A percentile compares a stretch with the other conserved stretches of the same genome.
Evolutionary conservation across 495 filamentous ascomycete genomes (phyloP).

Genomic region (Daldinia bambusicola): DNA sequence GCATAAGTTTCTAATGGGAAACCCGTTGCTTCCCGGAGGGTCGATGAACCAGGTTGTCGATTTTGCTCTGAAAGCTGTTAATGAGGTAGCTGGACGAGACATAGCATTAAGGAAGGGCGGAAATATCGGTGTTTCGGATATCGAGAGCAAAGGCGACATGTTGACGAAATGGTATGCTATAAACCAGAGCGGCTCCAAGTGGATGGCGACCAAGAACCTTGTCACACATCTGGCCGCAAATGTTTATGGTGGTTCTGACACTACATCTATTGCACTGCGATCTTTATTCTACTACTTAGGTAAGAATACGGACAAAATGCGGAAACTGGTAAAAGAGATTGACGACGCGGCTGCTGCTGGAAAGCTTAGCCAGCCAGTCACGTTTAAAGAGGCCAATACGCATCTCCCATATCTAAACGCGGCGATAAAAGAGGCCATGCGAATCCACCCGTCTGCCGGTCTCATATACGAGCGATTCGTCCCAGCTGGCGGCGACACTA

Average conservation of each 20-base stretch:
- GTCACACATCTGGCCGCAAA: background rate
- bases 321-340: constrained; percentile 59
- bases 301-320: constrained; percentile 26
- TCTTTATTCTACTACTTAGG: background rate
- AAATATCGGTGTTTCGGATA: background rate
- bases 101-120: background rate
- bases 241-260: background rate
- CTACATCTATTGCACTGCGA: background rate
- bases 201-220: background rate
- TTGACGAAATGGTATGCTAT: background rate
- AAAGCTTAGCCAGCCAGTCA: constrained; percentile 49
- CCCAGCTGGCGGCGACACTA: constrained; percentile 59
- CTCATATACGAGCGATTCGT: constrained; percentile 65
- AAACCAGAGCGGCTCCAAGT: background rate
- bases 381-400: constrained; percentile 38
- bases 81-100: background rate
- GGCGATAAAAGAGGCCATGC: constrained; percentile 70
- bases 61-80: background rate
- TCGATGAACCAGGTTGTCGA: background rate
- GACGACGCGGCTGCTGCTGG: constrained; percentile 25
- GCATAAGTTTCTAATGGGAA: background rate
- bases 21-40: background rate
- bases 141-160: background rate
- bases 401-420: constrained; percentile 72
- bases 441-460: constrained; percentile 63